Evolutionary conservation across 305 asterid genomes (phyloP).

Genomic region (Salvia sclarea): DNA sequence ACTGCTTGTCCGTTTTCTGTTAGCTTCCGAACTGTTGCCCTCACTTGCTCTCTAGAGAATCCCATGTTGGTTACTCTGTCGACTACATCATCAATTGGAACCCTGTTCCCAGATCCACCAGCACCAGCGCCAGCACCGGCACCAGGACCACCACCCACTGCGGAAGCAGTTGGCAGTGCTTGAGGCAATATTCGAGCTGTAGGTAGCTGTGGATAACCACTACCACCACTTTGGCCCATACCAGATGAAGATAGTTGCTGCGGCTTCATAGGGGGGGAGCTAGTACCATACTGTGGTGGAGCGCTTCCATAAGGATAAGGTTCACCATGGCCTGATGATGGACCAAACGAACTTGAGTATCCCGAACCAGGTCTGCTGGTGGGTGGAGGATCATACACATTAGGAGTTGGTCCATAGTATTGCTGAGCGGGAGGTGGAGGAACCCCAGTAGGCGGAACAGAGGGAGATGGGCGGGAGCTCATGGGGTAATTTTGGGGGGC

Average conservation of each 20-base stretch:
- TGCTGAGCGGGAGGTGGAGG: conserved; percentile 60
- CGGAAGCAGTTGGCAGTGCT: conserved; percentile 78
- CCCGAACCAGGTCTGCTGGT: conserved; percentile 66
- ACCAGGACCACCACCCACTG: conserved; percentile 61
- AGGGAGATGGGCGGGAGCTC: conserved; percentile 46
- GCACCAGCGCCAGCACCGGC: conserved; percentile 48
- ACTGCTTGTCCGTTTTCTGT: conserved; percentile 90
- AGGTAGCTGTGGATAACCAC: conserved; percentile 85
- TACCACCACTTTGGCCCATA: conserved; percentile 57
- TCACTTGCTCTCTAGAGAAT: conserved; percentile 84
- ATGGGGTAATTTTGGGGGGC: conserved; percentile 62
- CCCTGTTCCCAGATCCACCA: conserved; percentile 65
- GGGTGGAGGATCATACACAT: conserved; percentile 66
- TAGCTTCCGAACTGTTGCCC: conserved; percentile 78
- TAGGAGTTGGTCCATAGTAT: conserved; percentile 54
- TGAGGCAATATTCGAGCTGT: conserved; percentile 88
- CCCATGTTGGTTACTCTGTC: conserved; percentile 93
- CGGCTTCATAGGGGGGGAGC: conserved; percentile 63
- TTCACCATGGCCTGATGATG: conserved; percentile 61
- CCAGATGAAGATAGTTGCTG: conserved; percentile 52
- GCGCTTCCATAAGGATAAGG: conserved; percentile 60
- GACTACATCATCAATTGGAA: conserved; percentile 87
- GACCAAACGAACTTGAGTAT: conserved; percentile 60
- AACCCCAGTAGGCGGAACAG: conserved; percentile 52
- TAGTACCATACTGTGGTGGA: conserved; percentile 58